Conservation (phyloP, 495 filamentous ascomycete species). For the Tuber umbilicatum region DNA sequence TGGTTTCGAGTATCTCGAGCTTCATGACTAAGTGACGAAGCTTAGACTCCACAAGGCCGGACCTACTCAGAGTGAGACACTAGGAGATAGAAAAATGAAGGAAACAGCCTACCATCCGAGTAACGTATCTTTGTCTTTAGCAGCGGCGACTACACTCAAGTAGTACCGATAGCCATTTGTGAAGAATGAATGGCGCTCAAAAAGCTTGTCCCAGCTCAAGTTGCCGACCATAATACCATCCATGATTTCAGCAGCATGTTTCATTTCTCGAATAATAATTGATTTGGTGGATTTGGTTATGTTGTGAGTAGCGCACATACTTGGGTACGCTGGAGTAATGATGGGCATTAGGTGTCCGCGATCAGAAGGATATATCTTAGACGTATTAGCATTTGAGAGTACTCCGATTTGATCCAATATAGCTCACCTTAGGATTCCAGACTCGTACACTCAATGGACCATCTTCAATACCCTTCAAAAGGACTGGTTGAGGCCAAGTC, state of each 20-base stretch:
- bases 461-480: constrained; percentile 83
- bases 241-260: constrained; percentile 69
- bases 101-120: constrained; percentile 55
- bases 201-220: constrained; percentile 76
- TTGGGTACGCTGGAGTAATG: constrained; percentile 92
- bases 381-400: constrained; percentile 1
- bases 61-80: constrained; percentile 43
- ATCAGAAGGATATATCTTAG: constrained; percentile 71
- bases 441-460: constrained; percentile 71
- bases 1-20: constrained; percentile 65
- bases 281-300: constrained; percentile 76
- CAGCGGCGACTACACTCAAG: constrained; percentile 77
- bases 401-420: constrained; percentile 4
- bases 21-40: constrained; percentile 73
- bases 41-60: constrained; percentile 87
- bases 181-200: constrained; percentile 84
- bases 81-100: not conserved
- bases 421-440: constrained; percentile 83
- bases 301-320: constrained; percentile 95
- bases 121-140: constrained; percentile 76
- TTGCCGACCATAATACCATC: constrained; percentile 70
- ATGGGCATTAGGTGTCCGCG: constrained; percentile 88
- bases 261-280: constrained; percentile 74
- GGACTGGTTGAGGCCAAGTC: constrained; percentile 87
- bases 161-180: constrained; percentile 90